A percentile compares a stretch with the other conserved stretches of the same genome.
Conservation (phyloP, 768 basidiomycete species). For the Collybia nuda region DNA sequence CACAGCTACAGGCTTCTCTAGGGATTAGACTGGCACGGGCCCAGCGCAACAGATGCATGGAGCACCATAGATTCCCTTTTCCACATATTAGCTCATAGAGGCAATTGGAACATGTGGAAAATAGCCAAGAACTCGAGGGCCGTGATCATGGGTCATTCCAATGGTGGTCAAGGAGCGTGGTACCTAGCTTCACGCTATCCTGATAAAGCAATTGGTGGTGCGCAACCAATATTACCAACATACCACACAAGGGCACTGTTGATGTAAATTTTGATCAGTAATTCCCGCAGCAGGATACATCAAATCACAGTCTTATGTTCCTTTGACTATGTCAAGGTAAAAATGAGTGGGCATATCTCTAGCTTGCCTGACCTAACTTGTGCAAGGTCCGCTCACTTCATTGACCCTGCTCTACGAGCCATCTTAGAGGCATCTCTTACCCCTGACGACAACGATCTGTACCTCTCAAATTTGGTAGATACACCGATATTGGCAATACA, state of each 20-base stretch:
- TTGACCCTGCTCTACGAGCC: conserved; percentile 71
- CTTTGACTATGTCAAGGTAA: conserved; percentile 65
- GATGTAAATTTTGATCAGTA: conserved; percentile 32
- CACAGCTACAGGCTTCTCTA: conserved; percentile 21
- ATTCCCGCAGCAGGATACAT: conserved; percentile 82
- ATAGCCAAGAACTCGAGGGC: conserved; percentile 39
- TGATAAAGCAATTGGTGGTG: conserved; percentile 68
- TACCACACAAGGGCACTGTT: no score
- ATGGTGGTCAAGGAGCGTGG: conserved; percentile 91
- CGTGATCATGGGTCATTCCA: conserved; percentile 87
- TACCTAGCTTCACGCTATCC: conserved; percentile 76
- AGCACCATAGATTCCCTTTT: conserved; percentile 55
- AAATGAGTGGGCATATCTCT: background rate
- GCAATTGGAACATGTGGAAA: conserved; percentile 39
- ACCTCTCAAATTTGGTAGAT: conserved; percentile 73
- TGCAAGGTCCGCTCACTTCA: conserved; percentile 66
- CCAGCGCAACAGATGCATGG: conserved; percentile 74
- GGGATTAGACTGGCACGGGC: conserved; percentile 95
- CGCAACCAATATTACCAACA: conserved; percentile 2
- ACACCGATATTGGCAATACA: conserved; percentile 76
- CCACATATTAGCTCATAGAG: conserved; percentile 36
- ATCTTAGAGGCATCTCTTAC: conserved; percentile 75
- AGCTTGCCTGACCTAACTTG: background rate
- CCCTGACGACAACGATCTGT: conserved; percentile 86
- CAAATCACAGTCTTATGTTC: conserved; percentile 85